Evolutionary conservation across 2,329 filamentous ascomycete genomes (phyloP).

Genomic region (Zymoseptoria pseudotritici): DNA sequence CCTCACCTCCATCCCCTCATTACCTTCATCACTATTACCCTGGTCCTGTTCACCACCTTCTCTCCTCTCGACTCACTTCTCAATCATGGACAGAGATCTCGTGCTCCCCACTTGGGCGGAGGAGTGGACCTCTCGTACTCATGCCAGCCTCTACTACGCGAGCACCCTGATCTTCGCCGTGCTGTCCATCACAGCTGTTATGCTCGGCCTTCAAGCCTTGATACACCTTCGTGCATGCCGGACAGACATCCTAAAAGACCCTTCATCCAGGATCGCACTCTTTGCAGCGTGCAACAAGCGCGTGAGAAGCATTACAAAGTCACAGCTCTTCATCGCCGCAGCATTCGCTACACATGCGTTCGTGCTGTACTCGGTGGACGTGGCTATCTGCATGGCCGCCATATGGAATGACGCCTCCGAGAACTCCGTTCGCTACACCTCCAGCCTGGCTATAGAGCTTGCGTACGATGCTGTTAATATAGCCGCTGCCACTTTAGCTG

Average conservation of each 20-base stretch:
- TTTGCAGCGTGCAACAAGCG: not conserved
- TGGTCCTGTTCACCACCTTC: not conserved
- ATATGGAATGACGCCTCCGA: constrained; percentile 9
- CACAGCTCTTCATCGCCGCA: constrained; percentile 8
- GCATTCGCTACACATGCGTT: constrained; percentile 11
- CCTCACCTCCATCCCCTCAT: no score
- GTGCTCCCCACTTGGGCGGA: not conserved
- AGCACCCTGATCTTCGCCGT: not conserved
- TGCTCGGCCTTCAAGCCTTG: not conserved
- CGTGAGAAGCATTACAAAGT: not conserved
- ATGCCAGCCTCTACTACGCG: not conserved
- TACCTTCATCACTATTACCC: no score
- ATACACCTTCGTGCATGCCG: not conserved
- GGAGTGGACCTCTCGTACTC: not conserved
- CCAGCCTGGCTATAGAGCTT: constrained; percentile 8
- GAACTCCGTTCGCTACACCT: constrained; percentile 8
- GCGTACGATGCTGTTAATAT: constrained; percentile 5
- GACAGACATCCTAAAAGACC: not conserved
- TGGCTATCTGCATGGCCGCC: constrained; percentile 7
- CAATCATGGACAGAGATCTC: not conserved
- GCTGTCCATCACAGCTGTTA: not conserved
- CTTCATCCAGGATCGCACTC: not conserved
- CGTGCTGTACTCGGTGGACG: constrained; percentile 13
- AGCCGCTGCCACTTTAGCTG: constrained; percentile 11
- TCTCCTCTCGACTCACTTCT: not conserved